These are phyloP conservation scores for Amauroascus niger DNA, from an alignment of 2,329 filamentous ascomycete genomes.

Conservation along the genomic window DNA sequence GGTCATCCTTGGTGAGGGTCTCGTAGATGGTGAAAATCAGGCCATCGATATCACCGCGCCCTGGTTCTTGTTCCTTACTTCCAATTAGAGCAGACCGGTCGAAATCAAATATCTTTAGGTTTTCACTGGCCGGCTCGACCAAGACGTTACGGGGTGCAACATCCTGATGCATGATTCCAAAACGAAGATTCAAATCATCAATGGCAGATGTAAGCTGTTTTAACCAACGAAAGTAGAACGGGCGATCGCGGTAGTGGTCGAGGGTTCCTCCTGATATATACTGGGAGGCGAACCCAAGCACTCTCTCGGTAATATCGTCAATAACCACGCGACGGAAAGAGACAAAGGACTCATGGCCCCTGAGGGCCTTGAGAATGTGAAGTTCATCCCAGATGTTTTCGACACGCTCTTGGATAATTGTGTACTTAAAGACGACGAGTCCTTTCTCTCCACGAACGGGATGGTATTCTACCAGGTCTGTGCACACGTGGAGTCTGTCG, in stretches of 20 bases:
- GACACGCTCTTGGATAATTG: conserved; percentile 1
- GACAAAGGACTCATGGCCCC: conserved; percentile 8
- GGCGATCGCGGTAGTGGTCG: conserved; percentile 4
- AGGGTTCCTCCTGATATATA: conserved; percentile 13
- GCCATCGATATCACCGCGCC: conserved; percentile 6
- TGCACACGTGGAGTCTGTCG: conserved; percentile 8
- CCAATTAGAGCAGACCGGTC: conserved; percentile 7
- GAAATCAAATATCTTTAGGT: conserved; percentile 11
- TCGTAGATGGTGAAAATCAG: conserved; percentile 13
- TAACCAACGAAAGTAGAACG: conserved; percentile 13
- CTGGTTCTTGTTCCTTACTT: not conserved
- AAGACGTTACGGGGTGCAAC: conserved; percentile 13
- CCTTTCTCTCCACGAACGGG: not conserved
- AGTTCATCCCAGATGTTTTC: conserved; percentile 11
- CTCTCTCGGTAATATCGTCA: conserved; percentile 10
- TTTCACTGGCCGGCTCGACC: conserved; percentile 5
- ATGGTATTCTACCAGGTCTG: conserved; percentile 9
- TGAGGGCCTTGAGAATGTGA: conserved; percentile 10
- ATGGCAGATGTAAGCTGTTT: conserved; percentile 12
- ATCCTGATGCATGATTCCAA: conserved; percentile 13
- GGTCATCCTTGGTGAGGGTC: conserved; percentile 8
- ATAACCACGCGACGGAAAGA: conserved; percentile 10
- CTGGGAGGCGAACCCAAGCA: conserved; percentile 8
- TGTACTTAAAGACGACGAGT: conserved; percentile 13
- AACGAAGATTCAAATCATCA: conserved; percentile 14